Evolutionary conservation across 1,284 basidiomycete species (phyloP).

Genomic region (Rhodotorula sp.): DNA sequence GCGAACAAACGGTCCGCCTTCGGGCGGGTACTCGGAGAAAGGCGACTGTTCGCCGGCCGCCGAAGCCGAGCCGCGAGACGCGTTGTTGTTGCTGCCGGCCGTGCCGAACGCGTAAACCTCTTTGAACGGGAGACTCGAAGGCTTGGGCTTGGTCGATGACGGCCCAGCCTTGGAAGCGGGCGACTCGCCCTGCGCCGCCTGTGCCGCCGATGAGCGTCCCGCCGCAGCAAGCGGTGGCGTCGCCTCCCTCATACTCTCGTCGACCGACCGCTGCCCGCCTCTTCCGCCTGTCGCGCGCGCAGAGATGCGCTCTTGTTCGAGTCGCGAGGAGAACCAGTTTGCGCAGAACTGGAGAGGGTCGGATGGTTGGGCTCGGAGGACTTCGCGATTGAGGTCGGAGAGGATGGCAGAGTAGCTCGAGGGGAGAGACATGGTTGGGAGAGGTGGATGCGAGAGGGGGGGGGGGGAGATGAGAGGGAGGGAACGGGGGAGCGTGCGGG

Average conservation of each 20-base stretch:
- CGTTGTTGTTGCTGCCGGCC: constrained; percentile 13
- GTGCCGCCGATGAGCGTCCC: not conserved
- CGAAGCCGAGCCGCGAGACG: constrained; percentile 22
- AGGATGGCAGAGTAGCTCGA: constrained; percentile 56
- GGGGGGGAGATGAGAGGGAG: not conserved
- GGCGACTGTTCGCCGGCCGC: constrained; percentile 41
- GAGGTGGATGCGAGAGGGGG: not conserved
- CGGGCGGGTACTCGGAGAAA: constrained; percentile 51
- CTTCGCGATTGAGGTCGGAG: constrained; percentile 81
- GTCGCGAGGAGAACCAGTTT: constrained; percentile 86
- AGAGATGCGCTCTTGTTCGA: constrained; percentile 66
- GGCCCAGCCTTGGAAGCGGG: not conserved
- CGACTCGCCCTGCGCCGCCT: not conserved
- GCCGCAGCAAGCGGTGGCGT: constrained; percentile 10
- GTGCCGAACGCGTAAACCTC: constrained; percentile 43
- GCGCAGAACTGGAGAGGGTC: constrained; percentile 92
- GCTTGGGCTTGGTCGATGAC: constrained; percentile 3
- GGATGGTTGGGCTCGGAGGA: constrained; percentile 75
- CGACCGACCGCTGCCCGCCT: not conserved
- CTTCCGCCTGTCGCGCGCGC: not conserved
- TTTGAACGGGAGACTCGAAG: constrained; percentile 52
- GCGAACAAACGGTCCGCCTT: constrained; percentile 9
- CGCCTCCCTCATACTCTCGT: constrained; percentile 18
- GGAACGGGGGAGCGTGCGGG: not conserved
- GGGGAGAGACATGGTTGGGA: constrained; percentile 36